Evolutionary conservation across 2,329 filamentous ascomycete genomes (phyloP).

Genomic region (Microdochium nivale): DNA sequence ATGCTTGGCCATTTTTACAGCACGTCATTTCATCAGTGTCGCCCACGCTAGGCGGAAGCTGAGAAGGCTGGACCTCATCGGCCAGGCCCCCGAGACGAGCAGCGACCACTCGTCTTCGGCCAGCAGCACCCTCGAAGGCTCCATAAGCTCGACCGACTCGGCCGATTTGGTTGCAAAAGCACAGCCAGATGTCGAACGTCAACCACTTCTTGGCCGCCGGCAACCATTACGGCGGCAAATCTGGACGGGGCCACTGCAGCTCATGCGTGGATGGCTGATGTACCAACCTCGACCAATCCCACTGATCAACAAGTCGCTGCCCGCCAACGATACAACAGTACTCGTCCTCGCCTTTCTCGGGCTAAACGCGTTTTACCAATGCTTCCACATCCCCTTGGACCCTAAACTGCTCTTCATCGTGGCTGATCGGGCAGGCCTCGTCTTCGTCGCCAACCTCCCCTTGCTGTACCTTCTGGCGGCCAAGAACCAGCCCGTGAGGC

Average conservation of each 20-base stretch:
- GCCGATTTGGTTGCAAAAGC: conserved; percentile 11
- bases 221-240: neutral
- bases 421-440: conserved; percentile 45
- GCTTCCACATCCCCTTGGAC: conserved; percentile 40
- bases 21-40: conserved; percentile 13
- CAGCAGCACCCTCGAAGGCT: conserved; percentile 21
- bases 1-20: conserved; percentile 17
- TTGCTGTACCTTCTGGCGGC: conserved; percentile 54
- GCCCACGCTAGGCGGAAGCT: neutral
- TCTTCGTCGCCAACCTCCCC: conserved; percentile 40
- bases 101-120: conserved; percentile 20
- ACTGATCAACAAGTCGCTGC: conserved; percentile 46
- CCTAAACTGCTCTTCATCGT: conserved; percentile 46
- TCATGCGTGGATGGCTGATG: conserved; percentile 27
- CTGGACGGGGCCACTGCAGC: conserved; percentile 1
- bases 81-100: conserved; percentile 3
- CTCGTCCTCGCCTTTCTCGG: conserved; percentile 40
- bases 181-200: conserved; percentile 23
- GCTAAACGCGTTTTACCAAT: conserved; percentile 49
- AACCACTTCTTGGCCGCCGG: conserved; percentile 19
- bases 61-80: neutral
- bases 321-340: conserved; percentile 47
- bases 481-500: conserved; percentile 56
- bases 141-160: conserved; percentile 14
- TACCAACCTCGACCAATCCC: conserved; percentile 51